phyloP scores from a whole-genome alignment of 495 filamentous ascomycete genomes.

The Pyrenula aspistea region DNA sequence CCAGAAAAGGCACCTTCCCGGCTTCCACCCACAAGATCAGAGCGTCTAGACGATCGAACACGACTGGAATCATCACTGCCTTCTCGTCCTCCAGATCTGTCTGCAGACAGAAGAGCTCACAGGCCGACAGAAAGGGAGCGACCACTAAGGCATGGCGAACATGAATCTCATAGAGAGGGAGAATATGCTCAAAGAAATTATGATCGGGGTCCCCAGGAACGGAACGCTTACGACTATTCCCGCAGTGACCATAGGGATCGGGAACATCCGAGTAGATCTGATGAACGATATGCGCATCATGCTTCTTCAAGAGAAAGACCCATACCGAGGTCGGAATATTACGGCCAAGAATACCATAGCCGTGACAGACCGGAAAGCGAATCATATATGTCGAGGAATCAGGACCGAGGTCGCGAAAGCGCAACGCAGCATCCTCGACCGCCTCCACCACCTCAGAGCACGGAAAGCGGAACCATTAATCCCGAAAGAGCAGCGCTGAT shows the following conservation, averaged over 20 bases:
- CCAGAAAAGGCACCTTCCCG: neutral
- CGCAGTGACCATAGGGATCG: neutral
- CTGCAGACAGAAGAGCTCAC: neutral
- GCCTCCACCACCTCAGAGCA: constrained; percentile 4
- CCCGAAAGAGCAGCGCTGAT: constrained; percentile 47
- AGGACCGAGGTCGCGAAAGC: neutral
- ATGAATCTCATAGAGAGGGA: neutral
- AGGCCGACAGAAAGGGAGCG: neutral
- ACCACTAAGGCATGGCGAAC: neutral
- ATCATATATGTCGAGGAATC: neutral
- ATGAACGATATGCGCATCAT: neutral
- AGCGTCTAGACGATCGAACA: neutral
- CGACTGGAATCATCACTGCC: neutral
- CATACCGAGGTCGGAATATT: constrained; percentile 11
- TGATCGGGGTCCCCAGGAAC: neutral
- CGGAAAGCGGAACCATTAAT: constrained; percentile 28
- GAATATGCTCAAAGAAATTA: neutral
- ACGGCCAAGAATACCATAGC: constrained; percentile 13
- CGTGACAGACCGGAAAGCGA: constrained; percentile 15
- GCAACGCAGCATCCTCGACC: neutral
- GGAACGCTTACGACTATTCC: neutral
- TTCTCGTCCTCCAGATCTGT: neutral
- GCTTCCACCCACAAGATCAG: neutral
- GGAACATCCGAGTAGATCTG: neutral
- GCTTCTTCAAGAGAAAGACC: neutral